Percentiles rank a stretch among this genome's conserved stretches.
Conservation (phyloP, 1,284 basidiomycete species). For the Apiotrichum veenhuisii region DNA sequence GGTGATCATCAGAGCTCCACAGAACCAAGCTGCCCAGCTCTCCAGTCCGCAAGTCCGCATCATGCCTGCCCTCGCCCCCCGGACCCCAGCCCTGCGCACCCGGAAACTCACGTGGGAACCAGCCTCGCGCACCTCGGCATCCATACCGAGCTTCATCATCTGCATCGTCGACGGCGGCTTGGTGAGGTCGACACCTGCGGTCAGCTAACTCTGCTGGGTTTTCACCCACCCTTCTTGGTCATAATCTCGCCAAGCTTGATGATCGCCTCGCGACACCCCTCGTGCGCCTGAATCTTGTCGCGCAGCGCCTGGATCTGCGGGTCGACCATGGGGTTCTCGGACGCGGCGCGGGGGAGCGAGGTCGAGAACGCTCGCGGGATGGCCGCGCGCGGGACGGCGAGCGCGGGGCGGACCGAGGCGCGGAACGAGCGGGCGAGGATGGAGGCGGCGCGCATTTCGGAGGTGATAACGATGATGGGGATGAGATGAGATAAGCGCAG, state of each 20-base stretch:
- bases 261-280: conserved; percentile 36
- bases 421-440: conserved; percentile 5
- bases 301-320: conserved; percentile 32
- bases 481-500: not conserved
- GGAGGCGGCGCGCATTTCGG: conserved; percentile 12
- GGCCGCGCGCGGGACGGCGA: not conserved
- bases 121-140: conserved; percentile 37
- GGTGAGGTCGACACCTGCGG: conserved; percentile 33
- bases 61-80: no score
- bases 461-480: not conserved
- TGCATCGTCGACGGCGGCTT: conserved; percentile 32
- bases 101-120: conserved; percentile 30
- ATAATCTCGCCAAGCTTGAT: conserved; percentile 33
- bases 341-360: conserved; percentile 27
- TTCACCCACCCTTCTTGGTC: conserved; percentile 36
- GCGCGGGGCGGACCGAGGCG: not conserved
- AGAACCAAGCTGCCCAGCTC: no score
- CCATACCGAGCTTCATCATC: conserved; percentile 41
- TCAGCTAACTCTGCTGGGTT: not conserved
- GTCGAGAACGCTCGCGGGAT: conserved; percentile 15
- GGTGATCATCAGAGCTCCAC: not conserved
- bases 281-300: conserved; percentile 36
- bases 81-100: not conserved
- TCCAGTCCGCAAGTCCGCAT: no score
- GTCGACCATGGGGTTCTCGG: conserved; percentile 25